phyloP scores from a whole-genome alignment of 2,329 filamentous ascomycete genomes.

The Dothistroma septosporum region DNA sequence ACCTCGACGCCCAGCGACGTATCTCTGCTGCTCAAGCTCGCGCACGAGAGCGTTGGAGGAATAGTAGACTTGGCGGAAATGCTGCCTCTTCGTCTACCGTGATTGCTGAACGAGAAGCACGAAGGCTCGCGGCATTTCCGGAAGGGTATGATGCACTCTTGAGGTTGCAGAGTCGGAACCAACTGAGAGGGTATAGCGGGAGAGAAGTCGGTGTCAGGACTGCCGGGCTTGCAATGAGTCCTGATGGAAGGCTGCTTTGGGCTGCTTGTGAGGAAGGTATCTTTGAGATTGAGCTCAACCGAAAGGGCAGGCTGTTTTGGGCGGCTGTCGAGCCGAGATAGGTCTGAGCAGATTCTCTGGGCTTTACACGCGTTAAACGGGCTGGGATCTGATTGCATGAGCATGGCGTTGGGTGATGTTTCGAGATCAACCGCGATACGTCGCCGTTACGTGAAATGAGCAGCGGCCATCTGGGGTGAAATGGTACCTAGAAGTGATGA shows the following conservation, averaged over 20 bases:
- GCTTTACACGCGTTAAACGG: not conserved
- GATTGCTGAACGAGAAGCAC: constrained; percentile 13
- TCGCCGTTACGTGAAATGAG: not conserved
- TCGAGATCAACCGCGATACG: not conserved
- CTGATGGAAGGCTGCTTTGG: constrained; percentile 46
- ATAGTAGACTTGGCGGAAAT: constrained; percentile 9
- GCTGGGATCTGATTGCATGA: not conserved
- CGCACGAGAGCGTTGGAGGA: constrained; percentile 20
- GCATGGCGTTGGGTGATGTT: not conserved
- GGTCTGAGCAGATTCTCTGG: not conserved
- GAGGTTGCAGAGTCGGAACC: constrained; percentile 10
- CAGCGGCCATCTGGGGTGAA: not conserved
- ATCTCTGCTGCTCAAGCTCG: constrained; percentile 16
- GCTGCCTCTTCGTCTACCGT: constrained; percentile 5
- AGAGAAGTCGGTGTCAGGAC: constrained; percentile 40
- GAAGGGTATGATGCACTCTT: constrained; percentile 27
- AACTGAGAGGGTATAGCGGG: constrained; percentile 16
- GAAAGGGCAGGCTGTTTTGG: constrained; percentile 54
- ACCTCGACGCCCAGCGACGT: constrained; percentile 18
- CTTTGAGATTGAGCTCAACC: constrained; percentile 67
- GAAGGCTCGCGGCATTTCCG: constrained; percentile 19
- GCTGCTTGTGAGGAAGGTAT: constrained; percentile 63
- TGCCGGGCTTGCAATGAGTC: constrained; percentile 47
- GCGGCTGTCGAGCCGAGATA: constrained; percentile 35
- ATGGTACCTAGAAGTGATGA: not conserved